Base-by-base conservation (phyloP, 768 basidiomycete genomes). In the Cubamyces sp. region DNA sequence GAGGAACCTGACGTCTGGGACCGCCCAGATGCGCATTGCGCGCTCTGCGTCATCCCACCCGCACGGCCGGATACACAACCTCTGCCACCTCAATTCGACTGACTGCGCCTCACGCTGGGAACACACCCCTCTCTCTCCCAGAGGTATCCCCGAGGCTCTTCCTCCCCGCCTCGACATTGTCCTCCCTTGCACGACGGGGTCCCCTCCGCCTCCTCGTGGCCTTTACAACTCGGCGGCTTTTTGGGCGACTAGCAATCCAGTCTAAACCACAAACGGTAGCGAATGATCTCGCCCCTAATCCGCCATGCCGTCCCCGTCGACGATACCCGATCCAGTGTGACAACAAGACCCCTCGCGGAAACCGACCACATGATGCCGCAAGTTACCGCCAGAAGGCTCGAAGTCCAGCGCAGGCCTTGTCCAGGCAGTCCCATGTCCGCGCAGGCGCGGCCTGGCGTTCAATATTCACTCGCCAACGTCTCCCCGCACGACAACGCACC, bases 301-400 rank as follows among this genome's bases (percentile, higher is more conserved):
- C 58, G 28, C 42, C 50, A 48, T 26, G 56, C 30, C 46, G 45
- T 41, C 25, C 56, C 51, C 57, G 47, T 62, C 60, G 52, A 54
- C 53, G 57, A 30, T 51, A 49, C 60, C 60, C 60, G 60, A 40
- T 54, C 52, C 34, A 41, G 40, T 42, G 21, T 41, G 18, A 49
- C 57, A 52, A 46, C 46, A 53, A 30, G 3, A 21, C 40, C 50
- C 41, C 46, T 54, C 57, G 39, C 62, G 34, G 37, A 37, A 37
- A 40, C 21, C 57, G 57, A 30, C 47, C 62, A 64, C 62, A 54
- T 64, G 62, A 64, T 45, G 43, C 62, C 62, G 62, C 62, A 55
- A 53, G 51, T 63, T 57, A 54, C 62, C 62, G 57, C 57, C 49
- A 46, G 53, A 40, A 58, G 26, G 30, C 47, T 28, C 39, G 26